Conservation (phyloP, 78 protist species). For the Chrysochromulina parva region DNA sequence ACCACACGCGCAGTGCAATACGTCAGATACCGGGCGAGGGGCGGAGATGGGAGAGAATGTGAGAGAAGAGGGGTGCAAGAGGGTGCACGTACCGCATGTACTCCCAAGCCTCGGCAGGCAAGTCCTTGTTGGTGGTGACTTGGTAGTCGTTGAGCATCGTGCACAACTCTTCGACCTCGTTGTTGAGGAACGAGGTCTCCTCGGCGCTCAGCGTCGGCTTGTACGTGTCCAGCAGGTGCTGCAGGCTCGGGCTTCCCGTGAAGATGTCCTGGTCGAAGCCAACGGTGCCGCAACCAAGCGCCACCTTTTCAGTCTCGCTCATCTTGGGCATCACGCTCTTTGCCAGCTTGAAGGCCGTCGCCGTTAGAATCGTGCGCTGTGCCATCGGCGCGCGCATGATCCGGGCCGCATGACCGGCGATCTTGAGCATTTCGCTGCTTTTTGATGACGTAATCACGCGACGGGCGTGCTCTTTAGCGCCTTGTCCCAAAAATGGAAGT, state of each 20-base stretch:
- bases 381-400: too few relatives aligned
- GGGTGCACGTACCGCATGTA: neutral
- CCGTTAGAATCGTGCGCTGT: neutral
- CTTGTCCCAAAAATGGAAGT: too few relatives aligned
- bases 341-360: constrained; percentile 29
- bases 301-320: constrained; percentile 49
- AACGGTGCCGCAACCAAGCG: constrained; percentile 50
- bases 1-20: neutral
- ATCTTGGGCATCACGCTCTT: constrained; percentile 43
- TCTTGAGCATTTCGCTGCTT: too few relatives aligned
- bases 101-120: constrained; percentile 41
- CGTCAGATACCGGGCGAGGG: neutral
- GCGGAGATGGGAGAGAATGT: neutral
- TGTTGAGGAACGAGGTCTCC: constrained; percentile 47
- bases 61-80: neutral
- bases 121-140: constrained; percentile 15
- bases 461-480: too few relatives aligned
- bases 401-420: too few relatives aligned
- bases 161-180: constrained; percentile 45
- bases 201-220: neutral
- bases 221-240: neutral
- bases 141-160: constrained; percentile 50
- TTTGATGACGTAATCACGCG: too few relatives aligned
- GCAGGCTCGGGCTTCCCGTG: constrained; percentile 1
- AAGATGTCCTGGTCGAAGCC: constrained; percentile 52